These are phyloP conservation scores for Phytophthora fragariae DNA, from an alignment of 352 stramenopile species.

Conservation along the genomic window DNA sequence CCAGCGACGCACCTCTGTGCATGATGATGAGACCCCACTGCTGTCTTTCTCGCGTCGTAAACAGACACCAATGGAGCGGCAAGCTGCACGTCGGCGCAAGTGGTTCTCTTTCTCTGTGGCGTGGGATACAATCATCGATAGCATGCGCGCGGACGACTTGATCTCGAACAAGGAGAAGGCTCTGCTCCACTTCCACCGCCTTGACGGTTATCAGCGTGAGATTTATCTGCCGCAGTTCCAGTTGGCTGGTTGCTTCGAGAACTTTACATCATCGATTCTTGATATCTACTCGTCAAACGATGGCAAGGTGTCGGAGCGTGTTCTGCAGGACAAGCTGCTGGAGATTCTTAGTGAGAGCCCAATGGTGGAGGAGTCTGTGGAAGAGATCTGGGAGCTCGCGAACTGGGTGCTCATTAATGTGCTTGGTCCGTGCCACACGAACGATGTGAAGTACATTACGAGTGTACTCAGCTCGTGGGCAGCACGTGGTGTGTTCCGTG, in stretches of 20 bases:
- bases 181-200: conserved; percentile 96
- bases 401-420: conserved; percentile 96
- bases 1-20: conserved; percentile 42
- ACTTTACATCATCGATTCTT: conserved; percentile 79
- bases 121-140: conserved; percentile 98
- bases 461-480: conserved; percentile 84
- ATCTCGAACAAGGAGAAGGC: conserved; percentile 90
- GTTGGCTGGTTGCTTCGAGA: conserved; percentile 96
- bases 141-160: conserved; percentile 94
- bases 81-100: conserved; percentile 96
- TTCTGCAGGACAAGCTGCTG: conserved; percentile 85
- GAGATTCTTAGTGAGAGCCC: conserved; percentile 78
- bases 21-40: conserved; percentile 78
- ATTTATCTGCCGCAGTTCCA: conserved; percentile 99
- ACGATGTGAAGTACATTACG: conserved; percentile 95
- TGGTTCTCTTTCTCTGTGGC: conserved; percentile 98
- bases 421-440: conserved; percentile 94
- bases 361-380: conserved; percentile 93
- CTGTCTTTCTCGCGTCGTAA: conserved; percentile 89
- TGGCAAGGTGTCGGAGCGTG: conserved; percentile 67
- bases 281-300: conserved; percentile 76
- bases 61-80: conserved; percentile 78
- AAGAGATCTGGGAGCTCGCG: conserved; percentile 97
- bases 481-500: conserved; percentile 78
- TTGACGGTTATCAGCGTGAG: conserved; percentile 96